A percentile compares a stretch with the other conserved stretches of the same genome.
These are phyloP conservation scores for Pestalotiopsis sp. DNA, from an alignment of 2,329 filamentous ascomycete species.

Conservation along the genomic window DNA sequence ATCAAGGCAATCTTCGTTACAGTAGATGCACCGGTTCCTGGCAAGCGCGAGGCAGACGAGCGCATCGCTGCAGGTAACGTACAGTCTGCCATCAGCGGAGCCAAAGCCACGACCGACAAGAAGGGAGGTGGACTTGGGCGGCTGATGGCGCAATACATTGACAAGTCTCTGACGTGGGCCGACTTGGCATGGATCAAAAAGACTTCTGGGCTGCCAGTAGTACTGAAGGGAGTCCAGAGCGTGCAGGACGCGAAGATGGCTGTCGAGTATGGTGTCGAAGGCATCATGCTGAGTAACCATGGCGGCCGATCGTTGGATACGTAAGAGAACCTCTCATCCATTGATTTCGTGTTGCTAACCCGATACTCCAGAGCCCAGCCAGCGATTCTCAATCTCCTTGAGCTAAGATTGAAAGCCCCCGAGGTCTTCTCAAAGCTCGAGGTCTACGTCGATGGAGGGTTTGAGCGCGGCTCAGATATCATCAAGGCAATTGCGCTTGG, in stretches of 20 bases:
- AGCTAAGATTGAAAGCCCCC: slow-evolving; percentile 50
- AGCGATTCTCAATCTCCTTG: slow-evolving; percentile 52
- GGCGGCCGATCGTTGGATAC: slow-evolving; percentile 59
- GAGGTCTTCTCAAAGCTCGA: slow-evolving; percentile 52
- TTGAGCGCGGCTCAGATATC: slow-evolving; percentile 55
- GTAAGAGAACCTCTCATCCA: slow-evolving; percentile 25
- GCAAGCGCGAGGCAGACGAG: slow-evolving; percentile 67
- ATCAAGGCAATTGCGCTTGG: slow-evolving; percentile 57
- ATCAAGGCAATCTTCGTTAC: slow-evolving; percentile 47
- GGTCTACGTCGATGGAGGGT: slow-evolving; percentile 56
- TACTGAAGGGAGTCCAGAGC: slow-evolving; percentile 59
- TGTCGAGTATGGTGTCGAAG: slow-evolving; percentile 50
- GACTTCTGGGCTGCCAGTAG: slow-evolving; percentile 49
- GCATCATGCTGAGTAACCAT: slow-evolving; percentile 60
- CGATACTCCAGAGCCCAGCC: slow-evolving; percentile 35
- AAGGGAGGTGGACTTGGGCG: slow-evolving; percentile 56
- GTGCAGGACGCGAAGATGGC: slow-evolving; percentile 57
- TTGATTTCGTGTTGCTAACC: background rate
- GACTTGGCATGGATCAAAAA: slow-evolving; percentile 56
- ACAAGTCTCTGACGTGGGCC: slow-evolving; percentile 53
- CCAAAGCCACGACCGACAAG: slow-evolving; percentile 48
- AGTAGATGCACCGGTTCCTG: slow-evolving; percentile 70
- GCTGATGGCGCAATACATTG: slow-evolving; percentile 54
- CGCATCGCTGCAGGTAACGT: slow-evolving; percentile 49
- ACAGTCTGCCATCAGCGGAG: slow-evolving; percentile 40